phyloP scores from a whole-genome alignment of 345 rosid species.

The Sapria himalayana region DNA sequence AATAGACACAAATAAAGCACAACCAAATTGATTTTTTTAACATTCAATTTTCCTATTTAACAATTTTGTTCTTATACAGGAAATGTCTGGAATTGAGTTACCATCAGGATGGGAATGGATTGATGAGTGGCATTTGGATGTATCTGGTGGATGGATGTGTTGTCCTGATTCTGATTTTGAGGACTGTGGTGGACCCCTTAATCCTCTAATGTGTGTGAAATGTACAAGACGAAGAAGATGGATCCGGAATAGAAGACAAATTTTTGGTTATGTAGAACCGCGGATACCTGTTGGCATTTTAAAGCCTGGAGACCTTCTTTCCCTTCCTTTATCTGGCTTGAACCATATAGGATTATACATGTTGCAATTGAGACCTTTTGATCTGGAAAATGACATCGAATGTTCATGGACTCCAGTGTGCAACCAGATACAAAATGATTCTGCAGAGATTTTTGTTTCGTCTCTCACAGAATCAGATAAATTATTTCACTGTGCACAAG shows the following conservation, averaged over 20 bases:
- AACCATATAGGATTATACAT: conserved; percentile 35
- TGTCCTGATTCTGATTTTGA: conserved; percentile 36
- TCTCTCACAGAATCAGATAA: conserved; percentile 47
- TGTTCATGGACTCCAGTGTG: conserved; percentile 80
- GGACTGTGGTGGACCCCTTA: conserved; percentile 36
- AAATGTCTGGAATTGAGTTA: conserved; percentile 11
- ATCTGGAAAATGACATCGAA: conserved; percentile 19
- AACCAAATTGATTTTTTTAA: too few species aligned
- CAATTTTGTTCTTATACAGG: too few species aligned
- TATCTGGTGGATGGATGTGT: conserved; percentile 45
- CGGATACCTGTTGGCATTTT: conserved; percentile 43
- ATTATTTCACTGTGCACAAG: conserved; percentile 45
- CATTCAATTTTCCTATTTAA: too few species aligned
- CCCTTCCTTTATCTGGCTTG: conserved; percentile 60
- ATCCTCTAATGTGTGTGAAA: conserved; percentile 20
- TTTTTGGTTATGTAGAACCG: conserved; percentile 12
- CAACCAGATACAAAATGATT: conserved; percentile 17
- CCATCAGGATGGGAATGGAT: conserved; percentile 41
- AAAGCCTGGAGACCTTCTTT: conserved; percentile 46
- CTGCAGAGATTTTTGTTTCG: conserved; percentile 45
- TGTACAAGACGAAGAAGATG: conserved; percentile 49
- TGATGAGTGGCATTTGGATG: conserved; percentile 40
- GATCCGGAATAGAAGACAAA: conserved; percentile 28
- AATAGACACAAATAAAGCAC: too few species aligned
- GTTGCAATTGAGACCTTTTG: conserved; percentile 43